Conservation (phyloP, 805 yeast genomes). For the Starmerella bombi region DNA sequence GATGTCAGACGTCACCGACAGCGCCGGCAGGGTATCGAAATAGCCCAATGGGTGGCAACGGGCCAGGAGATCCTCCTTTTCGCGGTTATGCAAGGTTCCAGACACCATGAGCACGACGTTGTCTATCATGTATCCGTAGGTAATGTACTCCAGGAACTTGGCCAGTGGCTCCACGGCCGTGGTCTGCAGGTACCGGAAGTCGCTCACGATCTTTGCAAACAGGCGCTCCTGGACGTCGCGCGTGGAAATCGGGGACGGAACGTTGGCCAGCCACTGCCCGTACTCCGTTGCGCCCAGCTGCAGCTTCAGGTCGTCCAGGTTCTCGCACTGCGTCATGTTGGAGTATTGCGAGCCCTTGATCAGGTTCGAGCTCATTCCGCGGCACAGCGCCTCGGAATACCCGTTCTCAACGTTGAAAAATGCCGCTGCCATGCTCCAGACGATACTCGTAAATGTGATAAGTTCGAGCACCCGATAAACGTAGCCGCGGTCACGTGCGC, state of each 20-base stretch:
- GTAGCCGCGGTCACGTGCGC: too few species aligned
- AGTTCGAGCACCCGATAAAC: too few species aligned
- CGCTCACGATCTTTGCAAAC: constrained; percentile 57
- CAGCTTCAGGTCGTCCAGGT: constrained; percentile 81
- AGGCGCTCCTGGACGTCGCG: constrained; percentile 73
- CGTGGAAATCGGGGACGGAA: constrained; percentile 73
- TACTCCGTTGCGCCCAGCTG: constrained; percentile 94
- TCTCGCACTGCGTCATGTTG: constrained; percentile 91
- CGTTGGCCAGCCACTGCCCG: constrained; percentile 75
- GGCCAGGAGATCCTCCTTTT: constrained; percentile 70
- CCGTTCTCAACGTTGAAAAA: constrained; percentile 84
- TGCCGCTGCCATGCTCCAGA: constrained; percentile 81
- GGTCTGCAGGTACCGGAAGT: constrained; percentile 71
- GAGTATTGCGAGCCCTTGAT: constrained; percentile 67
- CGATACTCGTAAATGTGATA: not conserved
- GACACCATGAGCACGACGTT: constrained; percentile 92
- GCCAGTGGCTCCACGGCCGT: constrained; percentile 73
- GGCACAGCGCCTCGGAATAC: constrained; percentile 82
- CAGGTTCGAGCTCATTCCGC: constrained; percentile 84
- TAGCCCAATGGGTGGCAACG: constrained; percentile 96
- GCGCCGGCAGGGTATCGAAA: constrained; percentile 94
- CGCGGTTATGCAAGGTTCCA: constrained; percentile 92
- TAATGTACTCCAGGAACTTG: constrained; percentile 78
- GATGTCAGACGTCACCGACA: constrained; percentile 86
- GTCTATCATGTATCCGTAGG: constrained; percentile 97